Evolutionary conservation across 1,139 yeast genomes (phyloP).

Genomic region (Maudiozyma humilis): DNA sequence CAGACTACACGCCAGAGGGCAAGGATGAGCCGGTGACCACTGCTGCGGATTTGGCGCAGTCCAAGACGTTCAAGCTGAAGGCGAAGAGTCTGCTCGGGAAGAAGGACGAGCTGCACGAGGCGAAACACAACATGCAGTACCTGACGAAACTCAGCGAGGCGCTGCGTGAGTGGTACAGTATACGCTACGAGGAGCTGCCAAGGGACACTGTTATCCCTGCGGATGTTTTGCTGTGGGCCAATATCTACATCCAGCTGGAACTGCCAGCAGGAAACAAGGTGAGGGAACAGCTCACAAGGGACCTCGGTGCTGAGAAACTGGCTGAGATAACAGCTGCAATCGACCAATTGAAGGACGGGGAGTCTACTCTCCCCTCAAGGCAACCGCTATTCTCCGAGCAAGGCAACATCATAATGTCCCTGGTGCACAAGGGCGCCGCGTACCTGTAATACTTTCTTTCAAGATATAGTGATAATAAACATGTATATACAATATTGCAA

Average conservation of each 20-base stretch:
- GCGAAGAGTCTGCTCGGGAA: slow-evolving; percentile 14
- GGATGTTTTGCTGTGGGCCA: slow-evolving; percentile 22
- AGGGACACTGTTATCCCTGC: slow-evolving; percentile 9
- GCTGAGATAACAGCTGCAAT: not conserved
- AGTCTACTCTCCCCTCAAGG: slow-evolving; percentile 7
- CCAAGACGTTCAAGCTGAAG: slow-evolving; percentile 23
- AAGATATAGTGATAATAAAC: not conserved
- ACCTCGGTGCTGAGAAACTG: slow-evolving; percentile 10
- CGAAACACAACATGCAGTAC: slow-evolving; percentile 42
- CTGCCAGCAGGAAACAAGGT: slow-evolving; percentile 22
- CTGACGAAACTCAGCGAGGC: slow-evolving; percentile 14
- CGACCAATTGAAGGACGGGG: slow-evolving; percentile 1
- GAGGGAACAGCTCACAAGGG: slow-evolving; percentile 12
- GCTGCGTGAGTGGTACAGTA: slow-evolving; percentile 17
- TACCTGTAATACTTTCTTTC: not conserved
- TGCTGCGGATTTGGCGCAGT: slow-evolving; percentile 22
- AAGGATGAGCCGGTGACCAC: slow-evolving; percentile 12
- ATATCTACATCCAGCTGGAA: slow-evolving; percentile 21
- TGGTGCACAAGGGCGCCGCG: slow-evolving; percentile 10
- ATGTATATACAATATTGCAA: not conserved
- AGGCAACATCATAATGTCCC: slow-evolving; percentile 19
- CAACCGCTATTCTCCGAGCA: slow-evolving; percentile 20
- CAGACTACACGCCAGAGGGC: not conserved
- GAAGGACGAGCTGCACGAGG: slow-evolving; percentile 36
- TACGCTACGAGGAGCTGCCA: slow-evolving; percentile 8